Percentiles rank a stretch among this genome's conserved stretches.
phyloP scores from a whole-genome alignment of 345 rosid species.

The Salix caprea region DNA sequence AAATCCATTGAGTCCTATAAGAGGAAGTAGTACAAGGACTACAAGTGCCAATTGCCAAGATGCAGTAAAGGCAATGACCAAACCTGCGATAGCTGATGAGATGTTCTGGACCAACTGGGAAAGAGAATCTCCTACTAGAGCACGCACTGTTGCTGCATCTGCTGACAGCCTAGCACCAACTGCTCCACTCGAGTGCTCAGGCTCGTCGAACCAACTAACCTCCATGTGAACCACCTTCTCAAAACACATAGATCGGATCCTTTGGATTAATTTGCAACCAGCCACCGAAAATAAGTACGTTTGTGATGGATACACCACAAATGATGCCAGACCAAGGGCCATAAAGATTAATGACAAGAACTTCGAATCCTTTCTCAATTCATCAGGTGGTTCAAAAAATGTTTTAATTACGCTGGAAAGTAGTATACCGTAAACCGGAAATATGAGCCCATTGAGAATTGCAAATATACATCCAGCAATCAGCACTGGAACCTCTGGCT shows the following conservation, averaged over 20 bases:
- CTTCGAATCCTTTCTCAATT: slow-evolving; percentile 54
- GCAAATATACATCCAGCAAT: slow-evolving; percentile 51
- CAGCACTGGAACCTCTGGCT: slow-evolving; percentile 74
- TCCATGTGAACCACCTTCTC: slow-evolving; percentile 85
- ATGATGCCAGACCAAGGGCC: slow-evolving; percentile 48
- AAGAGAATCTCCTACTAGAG: slow-evolving; percentile 70
- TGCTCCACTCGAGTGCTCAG: slow-evolving; percentile 72
- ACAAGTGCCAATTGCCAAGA: slow-evolving; percentile 67
- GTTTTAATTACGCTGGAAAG: slow-evolving; percentile 48
- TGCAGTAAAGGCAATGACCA: slow-evolving; percentile 70
- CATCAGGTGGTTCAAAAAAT: slow-evolving; percentile 52
- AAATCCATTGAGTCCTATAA: slow-evolving; percentile 55
- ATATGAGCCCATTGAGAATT: slow-evolving; percentile 42
- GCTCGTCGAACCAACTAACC: slow-evolving; percentile 76
- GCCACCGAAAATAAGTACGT: slow-evolving; percentile 65
- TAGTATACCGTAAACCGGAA: slow-evolving; percentile 56
- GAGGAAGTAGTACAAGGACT: slow-evolving; percentile 56
- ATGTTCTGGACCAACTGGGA: slow-evolving; percentile 55
- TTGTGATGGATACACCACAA: slow-evolving; percentile 38
- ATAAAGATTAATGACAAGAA: slow-evolving; percentile 67
- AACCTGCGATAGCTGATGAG: slow-evolving; percentile 56
- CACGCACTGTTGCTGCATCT: slow-evolving; percentile 66
- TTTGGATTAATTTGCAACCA: slow-evolving; percentile 59
- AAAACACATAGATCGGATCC: slow-evolving; percentile 68
- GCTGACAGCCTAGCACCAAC: slow-evolving; percentile 80